These are phyloP conservation scores for Ogataea ramenticola DNA, from an alignment of 805 yeast species.

Conservation along the genomic window DNA sequence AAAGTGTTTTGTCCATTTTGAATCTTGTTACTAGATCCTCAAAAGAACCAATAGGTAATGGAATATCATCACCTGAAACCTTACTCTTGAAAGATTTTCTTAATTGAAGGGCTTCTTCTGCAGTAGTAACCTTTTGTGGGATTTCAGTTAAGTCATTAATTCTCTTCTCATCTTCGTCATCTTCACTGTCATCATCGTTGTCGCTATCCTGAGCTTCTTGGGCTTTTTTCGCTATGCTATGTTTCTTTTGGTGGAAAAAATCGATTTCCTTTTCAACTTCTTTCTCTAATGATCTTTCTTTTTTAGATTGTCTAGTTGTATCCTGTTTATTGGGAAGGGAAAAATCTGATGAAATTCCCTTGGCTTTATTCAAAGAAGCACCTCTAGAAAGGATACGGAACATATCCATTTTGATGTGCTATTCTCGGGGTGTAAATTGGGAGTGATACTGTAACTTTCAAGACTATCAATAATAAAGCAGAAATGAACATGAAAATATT, in stretches of 20 bases:
- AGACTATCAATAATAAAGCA: too few species aligned
- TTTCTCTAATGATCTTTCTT: constrained; percentile 32
- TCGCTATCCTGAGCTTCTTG: constrained; percentile 23
- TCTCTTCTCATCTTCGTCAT: constrained; percentile 27
- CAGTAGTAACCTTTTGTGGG: constrained; percentile 33
- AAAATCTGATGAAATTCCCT: constrained; percentile 34
- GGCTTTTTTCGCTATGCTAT: constrained; percentile 11
- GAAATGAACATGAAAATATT: too few species aligned
- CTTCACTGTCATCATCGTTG: constrained; percentile 22
- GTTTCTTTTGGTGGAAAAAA: constrained; percentile 63
- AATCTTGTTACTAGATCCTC: constrained; percentile 70
- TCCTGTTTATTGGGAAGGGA: constrained; percentile 23
- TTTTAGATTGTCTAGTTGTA: constrained; percentile 18
- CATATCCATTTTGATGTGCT: constrained; percentile 59
- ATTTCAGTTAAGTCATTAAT: not conserved
- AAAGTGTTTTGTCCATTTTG: constrained; percentile 49
- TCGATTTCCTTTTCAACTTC: constrained; percentile 71
- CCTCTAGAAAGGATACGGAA: constrained; percentile 83
- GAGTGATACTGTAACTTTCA: too few species aligned
- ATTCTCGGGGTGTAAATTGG: too few species aligned
- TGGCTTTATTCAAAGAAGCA: constrained; percentile 63
- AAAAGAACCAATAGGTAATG: constrained; percentile 88
- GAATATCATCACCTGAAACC: constrained; percentile 77
- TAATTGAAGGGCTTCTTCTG: constrained; percentile 51
- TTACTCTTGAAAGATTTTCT: constrained; percentile 61